Percentiles rank a stretch among this genome's conserved stretches.
Evolutionary conservation across 441 rosid genomes (phyloP).

Genomic region (Jatropha multifida): DNA sequence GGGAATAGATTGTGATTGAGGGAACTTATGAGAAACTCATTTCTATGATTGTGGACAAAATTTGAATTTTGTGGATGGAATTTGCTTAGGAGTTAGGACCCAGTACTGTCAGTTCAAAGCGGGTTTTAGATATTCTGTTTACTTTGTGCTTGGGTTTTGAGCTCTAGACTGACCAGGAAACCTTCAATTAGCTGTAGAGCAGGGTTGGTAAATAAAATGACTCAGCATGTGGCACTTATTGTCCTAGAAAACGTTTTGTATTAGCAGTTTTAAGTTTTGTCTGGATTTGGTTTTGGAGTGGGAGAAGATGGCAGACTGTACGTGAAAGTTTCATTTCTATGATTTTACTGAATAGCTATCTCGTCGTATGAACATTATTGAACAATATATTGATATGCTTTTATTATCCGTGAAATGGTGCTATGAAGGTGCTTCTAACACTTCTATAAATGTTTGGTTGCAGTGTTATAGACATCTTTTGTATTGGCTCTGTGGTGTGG

Average conservation of each 20-base stretch:
- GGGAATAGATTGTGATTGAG: not conserved
- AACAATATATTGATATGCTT: not conserved
- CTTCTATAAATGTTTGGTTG: not conserved
- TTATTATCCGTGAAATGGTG: not conserved
- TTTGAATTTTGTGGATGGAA: too few relatives aligned
- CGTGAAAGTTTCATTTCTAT: not conserved
- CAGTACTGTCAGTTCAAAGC: not conserved
- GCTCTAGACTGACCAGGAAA: not conserved
- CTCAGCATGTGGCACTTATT: not conserved
- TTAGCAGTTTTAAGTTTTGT: not conserved
- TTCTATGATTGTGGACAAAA: too few relatives aligned
- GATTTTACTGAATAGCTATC: too few relatives aligned
- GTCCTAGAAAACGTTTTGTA: not conserved
- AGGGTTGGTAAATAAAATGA: not conserved
- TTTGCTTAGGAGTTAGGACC: too few relatives aligned
- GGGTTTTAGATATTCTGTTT: not conserved
- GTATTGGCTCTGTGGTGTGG: not conserved
- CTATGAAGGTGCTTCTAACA: too few relatives aligned
- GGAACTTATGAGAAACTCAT: too few relatives aligned
- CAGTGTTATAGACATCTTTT: not conserved
- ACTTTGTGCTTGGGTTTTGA: not conserved
- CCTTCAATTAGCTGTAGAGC: not conserved
- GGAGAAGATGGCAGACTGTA: not conserved
- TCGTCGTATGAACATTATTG: too few relatives aligned
- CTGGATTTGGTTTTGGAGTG: not conserved